These are phyloP conservation scores for Colletotrichum camelliae DNA, from an alignment of 2,329 filamentous ascomycete genomes.

Conservation along the genomic window DNA sequence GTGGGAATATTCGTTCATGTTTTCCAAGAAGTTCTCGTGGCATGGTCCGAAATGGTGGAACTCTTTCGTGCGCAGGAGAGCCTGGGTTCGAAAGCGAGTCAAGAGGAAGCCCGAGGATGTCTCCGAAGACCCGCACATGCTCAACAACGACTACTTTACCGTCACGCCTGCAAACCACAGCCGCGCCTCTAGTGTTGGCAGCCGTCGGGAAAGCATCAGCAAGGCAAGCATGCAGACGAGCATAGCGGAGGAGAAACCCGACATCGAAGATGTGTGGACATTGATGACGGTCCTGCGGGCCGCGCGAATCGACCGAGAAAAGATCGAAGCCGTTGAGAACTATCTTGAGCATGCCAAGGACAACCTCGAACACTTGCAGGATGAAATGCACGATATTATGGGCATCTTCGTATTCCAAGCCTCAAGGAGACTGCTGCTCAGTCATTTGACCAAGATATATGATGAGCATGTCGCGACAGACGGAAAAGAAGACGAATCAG, in stretches of 20 bases:
- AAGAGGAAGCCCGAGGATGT: slow-evolving; percentile 59
- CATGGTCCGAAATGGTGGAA: slow-evolving; percentile 93
- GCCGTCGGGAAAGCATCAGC: slow-evolving; percentile 38
- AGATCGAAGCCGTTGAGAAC: slow-evolving; percentile 80
- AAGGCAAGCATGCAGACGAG: slow-evolving; percentile 40
- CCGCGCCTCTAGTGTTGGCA: slow-evolving; percentile 26
- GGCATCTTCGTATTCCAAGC: slow-evolving; percentile 86
- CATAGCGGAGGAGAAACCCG: slow-evolving; percentile 25
- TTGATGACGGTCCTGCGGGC: slow-evolving; percentile 72
- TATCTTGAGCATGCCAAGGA: slow-evolving; percentile 81
- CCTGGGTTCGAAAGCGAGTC: slow-evolving; percentile 84
- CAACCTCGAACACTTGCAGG: slow-evolving; percentile 76
- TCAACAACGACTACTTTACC: slow-evolving; percentile 81
- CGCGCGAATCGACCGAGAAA: slow-evolving; percentile 87
- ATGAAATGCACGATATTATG: slow-evolving; percentile 87
- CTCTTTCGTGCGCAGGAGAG: slow-evolving; percentile 87
- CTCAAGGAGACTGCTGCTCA: slow-evolving; percentile 78
- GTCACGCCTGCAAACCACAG: slow-evolving; percentile 61
- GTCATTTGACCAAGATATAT: slow-evolving; percentile 69
- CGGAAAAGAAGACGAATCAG: slow-evolving; percentile 42
- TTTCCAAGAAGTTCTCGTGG: slow-evolving; percentile 78
- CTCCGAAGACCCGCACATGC: slow-evolving; percentile 63
- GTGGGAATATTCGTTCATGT: slow-evolving; percentile 96
- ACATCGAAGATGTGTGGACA: slow-evolving; percentile 67
- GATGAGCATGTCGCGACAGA: slow-evolving; percentile 59